Evolutionary conservation across 2,329 filamentous ascomycete genomes (phyloP).

Genomic region (Claviceps pazoutovae): DNA sequence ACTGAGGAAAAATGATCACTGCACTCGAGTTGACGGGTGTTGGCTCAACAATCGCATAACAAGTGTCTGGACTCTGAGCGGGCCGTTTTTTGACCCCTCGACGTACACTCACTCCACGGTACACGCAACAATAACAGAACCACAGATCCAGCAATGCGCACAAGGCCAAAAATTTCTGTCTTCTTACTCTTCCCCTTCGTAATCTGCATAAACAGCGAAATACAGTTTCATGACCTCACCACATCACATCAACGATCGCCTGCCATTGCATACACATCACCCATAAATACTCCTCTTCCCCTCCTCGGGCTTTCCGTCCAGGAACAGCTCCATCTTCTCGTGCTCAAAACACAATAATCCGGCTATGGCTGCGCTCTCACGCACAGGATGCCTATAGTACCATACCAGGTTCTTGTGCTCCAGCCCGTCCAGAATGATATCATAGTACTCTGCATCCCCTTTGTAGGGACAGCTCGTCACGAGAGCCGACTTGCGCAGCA

Average conservation of each 20-base stretch:
- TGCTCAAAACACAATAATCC: constrained; percentile 52
- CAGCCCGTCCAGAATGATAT: constrained; percentile 32
- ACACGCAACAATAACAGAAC: too few relatives aligned
- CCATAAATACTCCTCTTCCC: constrained; percentile 3
- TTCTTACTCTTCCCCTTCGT: background rate
- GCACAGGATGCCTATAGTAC: constrained; percentile 45
- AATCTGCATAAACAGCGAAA: background rate
- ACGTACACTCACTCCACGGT: too few relatives aligned
- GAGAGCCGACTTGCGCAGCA: constrained; percentile 35
- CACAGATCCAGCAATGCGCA: too few relatives aligned
- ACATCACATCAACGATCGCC: background rate
- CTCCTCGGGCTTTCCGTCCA: constrained; percentile 30
- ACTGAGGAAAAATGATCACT: too few relatives aligned
- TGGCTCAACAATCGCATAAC: too few relatives aligned
- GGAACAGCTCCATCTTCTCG: constrained; percentile 49
- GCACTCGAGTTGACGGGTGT: too few relatives aligned
- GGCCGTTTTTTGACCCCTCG: too few relatives aligned
- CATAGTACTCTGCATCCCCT: constrained; percentile 48
- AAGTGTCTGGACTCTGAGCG: too few relatives aligned
- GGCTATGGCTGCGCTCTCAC: constrained; percentile 40
- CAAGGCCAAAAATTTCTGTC: background rate
- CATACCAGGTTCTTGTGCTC: constrained; percentile 40
- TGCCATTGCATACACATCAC: background rate
- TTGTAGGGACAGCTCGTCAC: constrained; percentile 54
- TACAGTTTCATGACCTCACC: background rate